phyloP scores from a whole-genome alignment of 441 rosid genomes.

The Gossypium trilobum region DNA sequence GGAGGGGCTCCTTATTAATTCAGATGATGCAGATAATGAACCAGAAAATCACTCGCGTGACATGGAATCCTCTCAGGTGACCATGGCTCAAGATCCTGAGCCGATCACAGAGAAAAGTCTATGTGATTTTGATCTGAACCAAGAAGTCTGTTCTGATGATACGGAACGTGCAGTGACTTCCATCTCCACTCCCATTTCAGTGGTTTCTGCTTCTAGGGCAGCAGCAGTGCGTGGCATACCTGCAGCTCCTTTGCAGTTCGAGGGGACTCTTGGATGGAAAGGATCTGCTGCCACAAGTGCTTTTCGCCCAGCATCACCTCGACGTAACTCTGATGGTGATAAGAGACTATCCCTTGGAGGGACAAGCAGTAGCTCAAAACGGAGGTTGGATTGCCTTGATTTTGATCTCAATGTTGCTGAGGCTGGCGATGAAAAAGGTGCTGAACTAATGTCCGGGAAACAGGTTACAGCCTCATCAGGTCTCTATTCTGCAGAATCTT shows the following conservation, averaged over 20 bases:
- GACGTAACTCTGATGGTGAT: conserved; percentile 37
- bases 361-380: conserved; percentile 35
- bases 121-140: conserved; percentile 76
- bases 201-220: conserved; percentile 57
- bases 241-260: conserved; percentile 55
- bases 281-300: conserved; percentile 72
- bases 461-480: conserved; percentile 47
- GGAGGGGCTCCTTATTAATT: conserved; percentile 27
- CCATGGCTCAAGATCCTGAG: conserved; percentile 51
- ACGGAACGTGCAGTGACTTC: conserved; percentile 41
- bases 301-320: conserved; percentile 63
- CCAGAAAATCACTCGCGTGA: conserved; percentile 39
- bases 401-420: conserved; percentile 85
- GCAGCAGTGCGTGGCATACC: conserved; percentile 50
- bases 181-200: conserved; percentile 38
- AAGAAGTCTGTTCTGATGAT: conserved; percentile 70
- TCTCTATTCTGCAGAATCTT: conserved; percentile 52
- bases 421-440: conserved; percentile 58
- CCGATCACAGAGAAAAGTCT: conserved; percentile 41
- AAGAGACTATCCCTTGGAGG: conserved; percentile 31
- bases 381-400: conserved; percentile 43
- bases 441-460: conserved; percentile 35
- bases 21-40: conserved; percentile 29
- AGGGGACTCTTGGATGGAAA: conserved; percentile 68
- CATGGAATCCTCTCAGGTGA: conserved; percentile 48